Conservation (phyloP, 495 filamentous ascomycete species). For the Penicillium egyptiacum region DNA sequence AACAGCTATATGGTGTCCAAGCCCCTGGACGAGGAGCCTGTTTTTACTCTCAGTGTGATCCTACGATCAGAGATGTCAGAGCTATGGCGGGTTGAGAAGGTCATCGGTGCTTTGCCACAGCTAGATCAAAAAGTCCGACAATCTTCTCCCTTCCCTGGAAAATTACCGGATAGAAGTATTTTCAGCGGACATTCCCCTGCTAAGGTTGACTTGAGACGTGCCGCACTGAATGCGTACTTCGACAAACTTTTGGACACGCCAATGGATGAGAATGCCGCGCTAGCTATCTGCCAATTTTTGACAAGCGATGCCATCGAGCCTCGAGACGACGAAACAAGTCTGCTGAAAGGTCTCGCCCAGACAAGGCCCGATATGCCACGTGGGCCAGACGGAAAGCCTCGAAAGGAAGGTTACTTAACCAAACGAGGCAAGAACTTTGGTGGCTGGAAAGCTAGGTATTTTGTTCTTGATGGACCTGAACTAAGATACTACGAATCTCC, state of each 20-base stretch:
- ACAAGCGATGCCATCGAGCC: constrained; percentile 83
- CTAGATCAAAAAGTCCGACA: constrained; percentile 79
- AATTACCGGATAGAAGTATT: constrained; percentile 77
- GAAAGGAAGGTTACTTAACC: constrained; percentile 89
- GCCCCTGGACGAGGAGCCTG: constrained; percentile 78
- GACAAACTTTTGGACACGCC: constrained; percentile 77
- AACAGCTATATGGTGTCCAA: constrained; percentile 73
- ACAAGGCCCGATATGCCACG: constrained; percentile 40
- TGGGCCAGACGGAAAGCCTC: constrained; percentile 62
- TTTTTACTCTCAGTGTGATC: constrained; percentile 86
- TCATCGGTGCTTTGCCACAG: constrained; percentile 73
- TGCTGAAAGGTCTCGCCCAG: constrained; percentile 47
- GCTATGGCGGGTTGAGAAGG: constrained; percentile 92
- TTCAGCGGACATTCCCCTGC: constrained; percentile 94
- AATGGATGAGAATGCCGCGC: constrained; percentile 75
- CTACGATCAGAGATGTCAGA: constrained; percentile 75
- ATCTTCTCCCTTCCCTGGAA: constrained; percentile 62
- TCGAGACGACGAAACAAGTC: constrained; percentile 59
- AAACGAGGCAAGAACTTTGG: constrained; percentile 98
- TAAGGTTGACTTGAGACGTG: constrained; percentile 84
- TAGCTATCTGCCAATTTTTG: constrained; percentile 83
- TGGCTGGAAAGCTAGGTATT: constrained; percentile 97
- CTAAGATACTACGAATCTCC: constrained; percentile 90
- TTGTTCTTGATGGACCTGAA: constrained; percentile 84
- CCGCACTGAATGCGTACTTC: constrained; percentile 80